Evolutionary conservation across 2,329 filamentous ascomycete genomes (phyloP).

Genomic region (Mariannaea sp.): DNA sequence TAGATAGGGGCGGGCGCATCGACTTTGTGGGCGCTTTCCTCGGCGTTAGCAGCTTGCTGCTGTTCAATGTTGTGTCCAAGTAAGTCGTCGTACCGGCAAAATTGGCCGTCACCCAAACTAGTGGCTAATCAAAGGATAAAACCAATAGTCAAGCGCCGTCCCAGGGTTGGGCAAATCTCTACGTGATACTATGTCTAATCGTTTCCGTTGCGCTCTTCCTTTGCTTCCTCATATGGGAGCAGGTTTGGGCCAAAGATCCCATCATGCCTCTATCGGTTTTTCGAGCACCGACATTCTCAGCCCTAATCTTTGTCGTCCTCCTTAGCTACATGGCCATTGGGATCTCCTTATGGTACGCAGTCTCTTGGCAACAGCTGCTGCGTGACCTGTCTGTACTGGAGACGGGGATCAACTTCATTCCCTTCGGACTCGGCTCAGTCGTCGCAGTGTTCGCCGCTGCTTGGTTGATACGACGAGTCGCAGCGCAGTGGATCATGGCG

Average conservation of each 20-base stretch:
- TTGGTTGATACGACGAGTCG: constrained; percentile 40
- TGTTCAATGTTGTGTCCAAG: constrained; percentile 60
- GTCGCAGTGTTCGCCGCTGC: constrained; percentile 41
- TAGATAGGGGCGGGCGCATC: constrained; percentile 35
- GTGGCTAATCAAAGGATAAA: not conserved
- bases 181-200: constrained; percentile 47
- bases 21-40: constrained; percentile 47
- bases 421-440: constrained; percentile 47
- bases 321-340: constrained; percentile 54
- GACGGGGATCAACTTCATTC: constrained; percentile 43
- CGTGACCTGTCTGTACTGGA: constrained; percentile 47
- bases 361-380: constrained; percentile 50
- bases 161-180: constrained; percentile 50
- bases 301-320: constrained; percentile 49
- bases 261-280: constrained; percentile 54
- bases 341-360: constrained; percentile 54
- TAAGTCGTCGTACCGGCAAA: constrained; percentile 28
- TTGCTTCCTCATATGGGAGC: constrained; percentile 50
- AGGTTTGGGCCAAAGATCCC: constrained; percentile 43
- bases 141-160: constrained; percentile 49
- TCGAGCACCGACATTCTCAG: constrained; percentile 48
- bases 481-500: constrained; percentile 8
- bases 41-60: constrained; percentile 46
- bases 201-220: constrained; percentile 39
- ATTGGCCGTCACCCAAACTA: not conserved